phyloP scores from a whole-genome alignment of 2,329 filamentous ascomycete genomes.

The Dothideomycetes sp. region DNA sequence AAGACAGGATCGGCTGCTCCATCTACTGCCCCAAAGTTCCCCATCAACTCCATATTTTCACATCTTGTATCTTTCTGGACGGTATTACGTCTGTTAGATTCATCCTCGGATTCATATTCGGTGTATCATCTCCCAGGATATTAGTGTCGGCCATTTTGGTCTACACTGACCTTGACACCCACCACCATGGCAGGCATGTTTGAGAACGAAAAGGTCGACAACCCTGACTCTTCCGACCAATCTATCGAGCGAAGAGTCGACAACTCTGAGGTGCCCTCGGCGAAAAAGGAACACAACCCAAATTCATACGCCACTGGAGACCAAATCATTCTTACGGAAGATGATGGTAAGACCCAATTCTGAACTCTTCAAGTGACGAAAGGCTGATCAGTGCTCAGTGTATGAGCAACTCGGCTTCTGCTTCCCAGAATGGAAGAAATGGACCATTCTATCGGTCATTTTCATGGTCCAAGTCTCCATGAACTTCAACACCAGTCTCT shows the following conservation, averaged over 20 bases:
- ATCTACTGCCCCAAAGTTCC: too few relatives aligned
- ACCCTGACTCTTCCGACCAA: conserved; percentile 4
- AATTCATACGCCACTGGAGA: background rate
- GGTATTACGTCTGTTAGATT: too few relatives aligned
- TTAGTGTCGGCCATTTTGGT: too few relatives aligned
- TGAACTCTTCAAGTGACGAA: too few relatives aligned
- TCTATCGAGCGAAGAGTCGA: conserved; percentile 10
- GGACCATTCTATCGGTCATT: conserved; percentile 42
- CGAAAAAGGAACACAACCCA: conserved; percentile 27
- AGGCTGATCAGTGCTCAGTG: too few relatives aligned
- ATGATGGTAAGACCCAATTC: too few relatives aligned
- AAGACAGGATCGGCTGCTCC: too few relatives aligned
- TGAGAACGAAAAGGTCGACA: conserved; percentile 11
- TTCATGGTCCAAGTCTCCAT: conserved; percentile 48
- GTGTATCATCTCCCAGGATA: too few relatives aligned
- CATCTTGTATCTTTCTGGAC: too few relatives aligned
- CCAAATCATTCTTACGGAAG: conserved; percentile 9
- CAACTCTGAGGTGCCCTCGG: conserved; percentile 8
- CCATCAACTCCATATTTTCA: too few relatives aligned
- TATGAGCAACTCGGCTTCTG: conserved; percentile 42
- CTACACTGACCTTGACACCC: too few relatives aligned
- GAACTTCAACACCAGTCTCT: conserved; percentile 51
- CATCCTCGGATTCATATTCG: too few relatives aligned
- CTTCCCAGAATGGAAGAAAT: conserved; percentile 44
- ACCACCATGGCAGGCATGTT: conserved; percentile 9